Base-by-base conservation (phyloP, 2,329 filamentous ascomycete species). In the Xylaria polymorpha region DNA sequence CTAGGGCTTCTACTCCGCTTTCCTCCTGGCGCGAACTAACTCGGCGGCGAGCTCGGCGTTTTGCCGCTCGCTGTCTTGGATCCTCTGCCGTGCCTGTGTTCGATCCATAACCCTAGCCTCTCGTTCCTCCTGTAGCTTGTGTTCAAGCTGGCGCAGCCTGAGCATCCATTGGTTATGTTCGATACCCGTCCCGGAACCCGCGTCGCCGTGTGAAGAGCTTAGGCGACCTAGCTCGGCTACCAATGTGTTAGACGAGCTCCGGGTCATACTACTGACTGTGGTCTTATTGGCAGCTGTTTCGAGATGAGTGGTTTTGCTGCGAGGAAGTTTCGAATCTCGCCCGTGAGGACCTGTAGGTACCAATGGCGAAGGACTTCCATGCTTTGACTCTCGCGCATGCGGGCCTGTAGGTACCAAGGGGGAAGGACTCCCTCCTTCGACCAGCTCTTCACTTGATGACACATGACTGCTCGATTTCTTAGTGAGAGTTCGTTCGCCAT, bases 41-140 rank as follows among this genome's bases (percentile, higher is more conserved):
- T 79, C 77, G 10, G 77, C 77, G 1, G 75, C 69, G 6, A 79
- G 75, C 68, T 79, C 77, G 29, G 68, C 76, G 44, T 78, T 79
- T 61, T 79, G 77, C 8, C 77, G 63, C 62, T 79, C 78, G 64
- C 76, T 77, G 48, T 79, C 77, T 39, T 75, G 73, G n/a, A 79
- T 79, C 61, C 95, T 85, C 82, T 94, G 92, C 64, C 93, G 85
- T 35, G 95, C 95, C 29, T 94, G 94, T 57, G 88, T 91, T 3
- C 96, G 89, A 81, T 99, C 96, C 67, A 97, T 84, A 62, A 97
- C 84, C 53, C 96, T 85, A 0, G 91, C 94, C 80, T 98, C 96
- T 15, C 96, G 85, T 82, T 99, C 96, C 55, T 92, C 90, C 80
- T 97, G 97, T 20, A 99, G 85, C 74, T 97, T 89, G 73, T 91